Evolutionary conservation across 345 rosid species (phyloP).

Genomic region (Brassica napus): DNA sequence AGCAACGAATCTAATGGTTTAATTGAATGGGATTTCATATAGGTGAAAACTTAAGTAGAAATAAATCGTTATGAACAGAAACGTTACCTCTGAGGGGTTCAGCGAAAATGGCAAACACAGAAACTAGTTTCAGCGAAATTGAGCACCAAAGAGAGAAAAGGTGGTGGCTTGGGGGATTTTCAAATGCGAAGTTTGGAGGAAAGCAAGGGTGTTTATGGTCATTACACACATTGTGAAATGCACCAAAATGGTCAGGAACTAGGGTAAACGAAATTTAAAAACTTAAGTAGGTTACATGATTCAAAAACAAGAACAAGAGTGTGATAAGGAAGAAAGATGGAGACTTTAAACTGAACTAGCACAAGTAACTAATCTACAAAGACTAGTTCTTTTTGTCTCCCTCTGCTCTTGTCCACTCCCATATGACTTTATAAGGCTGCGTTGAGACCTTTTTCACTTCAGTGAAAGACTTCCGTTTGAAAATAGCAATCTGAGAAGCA

Average conservation of each 20-base stretch:
- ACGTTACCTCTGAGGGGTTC: too few relatives aligned
- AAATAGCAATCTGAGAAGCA: constrained; percentile 57
- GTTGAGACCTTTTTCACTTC: neutral
- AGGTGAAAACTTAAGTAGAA: too few relatives aligned
- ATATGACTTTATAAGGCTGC: constrained; percentile 8
- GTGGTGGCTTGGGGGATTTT: too few relatives aligned
- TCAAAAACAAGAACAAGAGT: neutral
- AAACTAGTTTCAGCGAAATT: too few relatives aligned
- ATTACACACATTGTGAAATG: too few relatives aligned
- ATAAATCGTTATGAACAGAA: too few relatives aligned
- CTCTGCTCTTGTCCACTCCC: neutral
- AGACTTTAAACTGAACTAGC: neutral
- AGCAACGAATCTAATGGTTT: neutral
- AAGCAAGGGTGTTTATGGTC: too few relatives aligned
- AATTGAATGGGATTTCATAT: neutral
- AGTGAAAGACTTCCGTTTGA: constrained; percentile 35
- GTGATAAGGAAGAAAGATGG: neutral
- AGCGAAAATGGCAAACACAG: too few relatives aligned
- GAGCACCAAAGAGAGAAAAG: too few relatives aligned
- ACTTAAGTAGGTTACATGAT: neutral
- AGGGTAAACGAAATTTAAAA: too few relatives aligned
- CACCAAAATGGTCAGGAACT: too few relatives aligned
- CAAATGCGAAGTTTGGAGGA: too few relatives aligned
- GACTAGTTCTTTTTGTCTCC: neutral
- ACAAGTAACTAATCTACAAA: neutral